phyloP scores from a whole-genome alignment of 768 basidiomycete genomes.

The Boletus rex-veris region DNA sequence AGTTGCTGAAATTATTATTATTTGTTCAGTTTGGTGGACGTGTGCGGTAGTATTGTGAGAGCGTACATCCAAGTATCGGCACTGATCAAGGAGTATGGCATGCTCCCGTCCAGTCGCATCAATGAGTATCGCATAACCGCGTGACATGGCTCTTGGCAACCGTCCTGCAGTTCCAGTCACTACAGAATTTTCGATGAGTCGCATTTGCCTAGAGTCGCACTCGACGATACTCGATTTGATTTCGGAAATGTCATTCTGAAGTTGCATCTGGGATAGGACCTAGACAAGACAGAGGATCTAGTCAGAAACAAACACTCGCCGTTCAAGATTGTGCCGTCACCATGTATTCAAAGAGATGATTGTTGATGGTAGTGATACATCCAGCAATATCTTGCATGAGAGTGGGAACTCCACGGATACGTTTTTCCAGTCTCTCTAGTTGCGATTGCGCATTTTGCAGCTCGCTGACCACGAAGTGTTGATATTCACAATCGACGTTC shows the following conservation, averaged over 20 bases:
- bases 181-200: neutral
- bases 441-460: neutral
- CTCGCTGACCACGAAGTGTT: neutral
- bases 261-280: slow-evolving; percentile 1
- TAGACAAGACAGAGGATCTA: neutral
- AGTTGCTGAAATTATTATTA: neutral
- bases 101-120: slow-evolving; percentile 3
- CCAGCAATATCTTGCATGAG: neutral
- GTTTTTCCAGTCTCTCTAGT: neutral
- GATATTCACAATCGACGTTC: neutral
- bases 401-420: neutral
- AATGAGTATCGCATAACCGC: neutral
- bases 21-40: neutral
- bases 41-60: neutral
- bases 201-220: neutral
- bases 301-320: neutral
- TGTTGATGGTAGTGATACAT: neutral
- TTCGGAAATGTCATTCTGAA: neutral
- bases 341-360: slow-evolving; percentile 6
- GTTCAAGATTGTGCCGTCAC: neutral
- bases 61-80: neutral
- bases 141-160: neutral
- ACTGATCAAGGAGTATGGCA: slow-evolving; percentile 1
- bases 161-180: neutral
- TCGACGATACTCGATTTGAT: neutral